phyloP scores from a whole-genome alignment of 345 rosid species.

The Heritiera littoralis region DNA sequence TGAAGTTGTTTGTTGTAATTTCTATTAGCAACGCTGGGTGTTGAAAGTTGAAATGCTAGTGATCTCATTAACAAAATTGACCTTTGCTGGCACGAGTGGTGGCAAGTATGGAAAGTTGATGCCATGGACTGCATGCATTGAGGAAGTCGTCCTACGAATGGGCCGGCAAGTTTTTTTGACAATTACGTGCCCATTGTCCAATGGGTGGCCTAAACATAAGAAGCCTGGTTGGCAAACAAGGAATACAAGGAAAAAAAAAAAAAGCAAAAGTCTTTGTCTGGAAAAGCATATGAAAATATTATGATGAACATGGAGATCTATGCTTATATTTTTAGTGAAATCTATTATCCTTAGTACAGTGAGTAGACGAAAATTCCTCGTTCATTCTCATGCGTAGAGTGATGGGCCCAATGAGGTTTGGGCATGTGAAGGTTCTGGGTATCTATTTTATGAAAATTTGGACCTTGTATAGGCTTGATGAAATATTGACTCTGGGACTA shows the following conservation, averaged over 20 bases:
- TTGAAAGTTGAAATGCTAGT: not conserved
- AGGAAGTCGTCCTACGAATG: not conserved
- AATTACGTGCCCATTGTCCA: not conserved
- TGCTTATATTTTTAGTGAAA: no score
- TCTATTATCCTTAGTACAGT: not conserved
- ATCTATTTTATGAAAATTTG: no score
- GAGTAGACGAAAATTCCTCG: not conserved
- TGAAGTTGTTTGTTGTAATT: not conserved
- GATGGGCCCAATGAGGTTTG: not conserved
- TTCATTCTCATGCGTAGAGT: no score
- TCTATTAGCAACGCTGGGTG: not conserved
- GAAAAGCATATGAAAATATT: not conserved
- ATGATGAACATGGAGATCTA: not conserved
- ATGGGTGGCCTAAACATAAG: not conserved
- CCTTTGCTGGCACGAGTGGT: not conserved
- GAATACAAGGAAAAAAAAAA: not conserved
- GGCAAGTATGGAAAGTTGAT: not conserved
- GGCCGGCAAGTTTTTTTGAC: not conserved
- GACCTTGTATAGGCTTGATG: not conserved
- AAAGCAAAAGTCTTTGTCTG: not conserved
- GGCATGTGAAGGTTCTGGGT: not conserved
- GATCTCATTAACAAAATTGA: no score
- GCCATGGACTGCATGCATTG: not conserved
- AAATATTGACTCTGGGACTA: not conserved
- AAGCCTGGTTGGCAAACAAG: not conserved